Base-by-base conservation (phyloP, 257 asterid genomes). In the Petunia axillaris region DNA sequence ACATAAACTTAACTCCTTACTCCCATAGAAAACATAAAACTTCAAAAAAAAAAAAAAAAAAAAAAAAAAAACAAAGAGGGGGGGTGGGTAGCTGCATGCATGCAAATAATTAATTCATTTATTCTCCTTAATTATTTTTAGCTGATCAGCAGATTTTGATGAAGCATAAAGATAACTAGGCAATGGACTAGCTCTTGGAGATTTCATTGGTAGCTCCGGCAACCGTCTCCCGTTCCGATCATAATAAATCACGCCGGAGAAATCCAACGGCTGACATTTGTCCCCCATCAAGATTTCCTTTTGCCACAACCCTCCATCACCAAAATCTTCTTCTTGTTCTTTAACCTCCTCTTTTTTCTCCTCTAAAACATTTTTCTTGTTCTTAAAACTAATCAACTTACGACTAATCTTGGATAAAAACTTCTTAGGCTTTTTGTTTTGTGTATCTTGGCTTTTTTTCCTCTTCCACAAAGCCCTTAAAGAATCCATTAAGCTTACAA, bases 161-260 rank as follows among this genome's bases (percentile, higher is more conserved):
- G 85, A 67, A 37, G 66, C 77, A 36, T 76, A 73, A 46, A 75
- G 16, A 70, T 78, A 75, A 37, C 79, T 44, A 9, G 89, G 88
- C 60, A 81, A 43, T 40, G 89, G 89, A 78, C 89, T 84, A 7
- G 88, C 87, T 2, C 89, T 87, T 6, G 91, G 87, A 0, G 91
- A 88, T 58, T 41, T 88, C 39, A 78, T 54, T 13, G 89, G 91
- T 16, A 79, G n/a, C 79, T 88, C 91, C 64, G 83, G 1, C 16
- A 86, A 57, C n/a, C 75, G 75, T 5, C 76, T 86, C 3, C 91
- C 91, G 6, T 79, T 40, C 3, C 62, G 2, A 52, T 88, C 91
- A 11, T 88, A 88, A 67, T 86, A 88, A 88, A 88, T 88, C 14
- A 88, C 91, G 75, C 91, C 91, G 79, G 91, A 81, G 83, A 88